These are phyloP conservation scores for Hevea brasiliensis DNA, from an alignment of 345 rosid genomes.

Conservation along the genomic window DNA sequence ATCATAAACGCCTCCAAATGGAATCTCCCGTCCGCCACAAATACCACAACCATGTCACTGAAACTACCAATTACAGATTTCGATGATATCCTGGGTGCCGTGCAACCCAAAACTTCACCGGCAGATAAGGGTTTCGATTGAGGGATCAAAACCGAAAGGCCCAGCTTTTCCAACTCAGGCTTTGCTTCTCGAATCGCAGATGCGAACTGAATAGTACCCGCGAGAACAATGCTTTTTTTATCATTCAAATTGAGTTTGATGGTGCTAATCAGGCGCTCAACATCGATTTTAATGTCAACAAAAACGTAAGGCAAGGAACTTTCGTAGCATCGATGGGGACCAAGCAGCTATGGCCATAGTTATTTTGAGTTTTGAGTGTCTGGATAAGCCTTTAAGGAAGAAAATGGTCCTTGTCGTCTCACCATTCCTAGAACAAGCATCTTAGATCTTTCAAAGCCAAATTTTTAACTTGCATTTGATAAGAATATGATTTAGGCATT, in stretches of 20 bases:
- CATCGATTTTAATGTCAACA: slow-evolving; percentile 79
- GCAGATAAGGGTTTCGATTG: slow-evolving; percentile 87
- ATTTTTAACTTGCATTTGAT: no score
- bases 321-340: slow-evolving; percentile 77
- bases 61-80: neutral
- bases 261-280: slow-evolving; percentile 49
- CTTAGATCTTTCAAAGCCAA: no score
- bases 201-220: slow-evolving; percentile 88
- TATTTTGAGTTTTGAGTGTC: no score
- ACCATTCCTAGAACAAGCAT: no score
- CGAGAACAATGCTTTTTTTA: slow-evolving; percentile 47
- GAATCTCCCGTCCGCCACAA: slow-evolving; percentile 91
- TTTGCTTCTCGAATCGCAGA: slow-evolving; percentile 82
- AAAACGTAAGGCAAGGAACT: slow-evolving; percentile 91
- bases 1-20: slow-evolving; percentile 93
- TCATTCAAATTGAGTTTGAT: slow-evolving; percentile 47
- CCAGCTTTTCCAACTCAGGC: slow-evolving; percentile 66
- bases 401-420: no score
- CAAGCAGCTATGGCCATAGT: slow-evolving; percentile 90
- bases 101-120: slow-evolving; percentile 88
- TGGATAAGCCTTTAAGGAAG: no score
- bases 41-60: slow-evolving; percentile 45
- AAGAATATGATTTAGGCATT: no score
- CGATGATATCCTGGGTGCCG: slow-evolving; percentile 57
- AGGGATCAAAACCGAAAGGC: slow-evolving; percentile 71